A percentile compares a stretch with the other conserved stretches of the same genome.
These are phyloP conservation scores for Ceratobasidium sp. DNA, from an alignment of 1,284 basidiomycete species.

Conservation along the genomic window DNA sequence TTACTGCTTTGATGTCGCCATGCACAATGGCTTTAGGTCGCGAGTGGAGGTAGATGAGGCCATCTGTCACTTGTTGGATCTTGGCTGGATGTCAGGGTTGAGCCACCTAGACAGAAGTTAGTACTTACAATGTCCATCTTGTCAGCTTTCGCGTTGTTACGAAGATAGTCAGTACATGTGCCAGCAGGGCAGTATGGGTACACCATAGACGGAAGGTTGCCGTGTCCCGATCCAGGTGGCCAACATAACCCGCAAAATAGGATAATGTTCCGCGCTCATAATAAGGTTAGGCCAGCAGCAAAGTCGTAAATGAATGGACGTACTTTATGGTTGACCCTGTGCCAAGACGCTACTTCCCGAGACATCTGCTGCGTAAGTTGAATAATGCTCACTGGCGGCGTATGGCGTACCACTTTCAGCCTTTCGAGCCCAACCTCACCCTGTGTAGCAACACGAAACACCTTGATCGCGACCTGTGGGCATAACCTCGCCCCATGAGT, in stretches of 20 bases:
- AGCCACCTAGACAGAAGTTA: not conserved
- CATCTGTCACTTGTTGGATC: constrained; percentile 42
- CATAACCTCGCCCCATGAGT: not conserved
- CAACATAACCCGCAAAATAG: constrained; percentile 30
- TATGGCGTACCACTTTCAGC: constrained; percentile 7
- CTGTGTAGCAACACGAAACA: constrained; percentile 19
- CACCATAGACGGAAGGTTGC: constrained; percentile 24
- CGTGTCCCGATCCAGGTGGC: not conserved
- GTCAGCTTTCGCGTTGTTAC: constrained; percentile 6
- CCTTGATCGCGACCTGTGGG: constrained; percentile 38
- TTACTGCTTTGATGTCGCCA: constrained; percentile 45
- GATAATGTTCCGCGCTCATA: constrained; percentile 12
- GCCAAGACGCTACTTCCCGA: constrained; percentile 16
- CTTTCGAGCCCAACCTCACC: not conserved
- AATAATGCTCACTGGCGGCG: not conserved
- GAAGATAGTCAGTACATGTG: constrained; percentile 28
- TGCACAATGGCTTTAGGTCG: constrained; percentile 34
- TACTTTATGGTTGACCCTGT: not conserved
- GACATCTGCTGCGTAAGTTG: constrained; percentile 10
- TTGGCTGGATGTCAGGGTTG: constrained; percentile 5
- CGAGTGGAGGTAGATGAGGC: constrained; percentile 42
- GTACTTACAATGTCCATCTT: constrained; percentile 31
- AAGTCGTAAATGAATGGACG: not conserved
- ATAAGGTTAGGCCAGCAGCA: not conserved
- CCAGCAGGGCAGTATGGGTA: constrained; percentile 40